Evolutionary conservation across 2,329 filamentous ascomycete species (phyloP).

Genomic region (Ophiostoma triangulosporum): DNA sequence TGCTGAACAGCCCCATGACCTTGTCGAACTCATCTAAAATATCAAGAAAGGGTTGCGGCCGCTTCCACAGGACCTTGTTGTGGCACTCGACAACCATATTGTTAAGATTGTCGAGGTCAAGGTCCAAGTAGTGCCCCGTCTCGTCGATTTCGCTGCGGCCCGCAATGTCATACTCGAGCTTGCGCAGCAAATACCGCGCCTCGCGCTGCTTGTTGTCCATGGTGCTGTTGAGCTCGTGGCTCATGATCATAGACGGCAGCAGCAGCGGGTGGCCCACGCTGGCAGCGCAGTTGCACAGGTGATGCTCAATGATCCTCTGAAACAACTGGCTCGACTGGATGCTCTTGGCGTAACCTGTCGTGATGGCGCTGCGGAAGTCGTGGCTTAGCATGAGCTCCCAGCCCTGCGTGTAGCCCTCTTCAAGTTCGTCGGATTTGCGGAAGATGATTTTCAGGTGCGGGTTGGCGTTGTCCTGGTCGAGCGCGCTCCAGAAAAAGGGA

Average conservation of each 20-base stretch:
- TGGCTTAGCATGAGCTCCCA: conserved; percentile 52
- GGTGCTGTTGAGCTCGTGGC: conserved; percentile 40
- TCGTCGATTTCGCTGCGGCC: conserved; percentile 46
- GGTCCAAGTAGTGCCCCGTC: conserved; percentile 37
- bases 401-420: conserved; percentile 48
- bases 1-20: conserved; percentile 13
- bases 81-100: conserved; percentile 51
- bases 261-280: conserved; percentile 45
- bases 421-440: conserved; percentile 52
- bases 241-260: conserved; percentile 44
- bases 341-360: conserved; percentile 48
- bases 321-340: conserved; percentile 45
- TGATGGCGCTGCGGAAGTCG: conserved; percentile 39
- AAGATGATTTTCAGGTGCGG: conserved; percentile 49
- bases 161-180: conserved; percentile 46
- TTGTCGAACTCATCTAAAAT: conserved; percentile 13
- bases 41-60: conserved; percentile 42
- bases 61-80: conserved; percentile 18
- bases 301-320: conserved; percentile 29
- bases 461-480: conserved; percentile 42
- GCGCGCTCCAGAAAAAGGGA: conserved; percentile 48
- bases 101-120: conserved; percentile 47
- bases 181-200: conserved; percentile 47
- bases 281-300: conserved; percentile 33
- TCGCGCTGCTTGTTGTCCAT: conserved; percentile 49